Conservation (phyloP, 2,329 filamentous ascomycete genomes). For the Trichophyton schoenleinii region DNA sequence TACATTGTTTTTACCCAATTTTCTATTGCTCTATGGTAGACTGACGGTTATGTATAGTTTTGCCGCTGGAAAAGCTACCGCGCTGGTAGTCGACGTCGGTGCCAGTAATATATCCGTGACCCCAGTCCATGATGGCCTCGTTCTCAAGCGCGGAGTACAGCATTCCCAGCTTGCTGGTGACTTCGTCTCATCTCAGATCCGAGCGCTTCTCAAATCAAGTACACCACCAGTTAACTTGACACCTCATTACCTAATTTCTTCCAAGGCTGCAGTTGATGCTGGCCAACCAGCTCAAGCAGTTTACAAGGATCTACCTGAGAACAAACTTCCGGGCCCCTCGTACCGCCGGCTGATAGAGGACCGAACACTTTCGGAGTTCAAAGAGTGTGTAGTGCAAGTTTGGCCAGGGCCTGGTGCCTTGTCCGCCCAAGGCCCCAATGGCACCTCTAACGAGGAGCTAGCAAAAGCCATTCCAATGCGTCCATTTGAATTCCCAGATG, state of each 20-base stretch:
- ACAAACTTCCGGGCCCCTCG: constrained; percentile 47
- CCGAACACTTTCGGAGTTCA: constrained; percentile 86
- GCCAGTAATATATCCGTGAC: constrained; percentile 80
- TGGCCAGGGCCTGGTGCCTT: constrained; percentile 73
- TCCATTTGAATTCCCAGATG: constrained; percentile 94
- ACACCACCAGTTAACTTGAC: constrained; percentile 57
- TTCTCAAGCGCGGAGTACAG: constrained; percentile 79
- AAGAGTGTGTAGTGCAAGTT: constrained; percentile 89
- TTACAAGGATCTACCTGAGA: constrained; percentile 55
- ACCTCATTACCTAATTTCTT: constrained; percentile 77
- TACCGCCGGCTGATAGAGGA: constrained; percentile 83
- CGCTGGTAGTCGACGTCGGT: constrained; percentile 82
- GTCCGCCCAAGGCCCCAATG: constrained; percentile 36
- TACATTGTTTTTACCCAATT: constrained; percentile 25
- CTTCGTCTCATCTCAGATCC: constrained; percentile 81
- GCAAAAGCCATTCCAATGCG: constrained; percentile 62
- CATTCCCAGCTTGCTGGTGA: constrained; percentile 76
- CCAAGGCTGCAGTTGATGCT: constrained; percentile 80
- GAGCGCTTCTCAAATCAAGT: constrained; percentile 59
- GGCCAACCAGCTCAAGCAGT: constrained; percentile 64
- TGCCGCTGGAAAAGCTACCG: constrained; percentile 82
- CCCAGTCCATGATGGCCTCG: constrained; percentile 86
- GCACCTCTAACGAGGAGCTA: constrained; percentile 59
- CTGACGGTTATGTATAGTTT: constrained; percentile 41
- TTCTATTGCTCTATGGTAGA: neutral